Percentiles rank a stretch among this genome's conserved stretches.
phyloP scores from a whole-genome alignment of 2,329 filamentous ascomycete species.

The Neoscytalidium dimidiatum region DNA sequence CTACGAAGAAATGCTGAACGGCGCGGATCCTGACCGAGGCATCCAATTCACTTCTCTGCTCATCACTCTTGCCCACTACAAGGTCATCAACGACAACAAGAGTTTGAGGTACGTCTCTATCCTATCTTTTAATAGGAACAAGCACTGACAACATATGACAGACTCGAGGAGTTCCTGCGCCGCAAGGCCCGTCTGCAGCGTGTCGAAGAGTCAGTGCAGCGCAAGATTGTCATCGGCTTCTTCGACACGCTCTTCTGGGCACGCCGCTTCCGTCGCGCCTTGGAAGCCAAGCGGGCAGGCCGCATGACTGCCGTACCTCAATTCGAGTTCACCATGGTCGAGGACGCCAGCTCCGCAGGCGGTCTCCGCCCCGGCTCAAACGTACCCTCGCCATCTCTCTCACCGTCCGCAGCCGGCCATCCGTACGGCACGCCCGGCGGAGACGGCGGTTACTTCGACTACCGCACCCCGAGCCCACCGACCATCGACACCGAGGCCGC shows the following conservation, averaged over 20 bases:
- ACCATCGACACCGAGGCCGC: conserved; percentile 9
- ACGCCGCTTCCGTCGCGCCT: conserved; percentile 74
- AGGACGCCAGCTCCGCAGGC: conserved; percentile 61
- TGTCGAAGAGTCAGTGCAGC: conserved; percentile 90
- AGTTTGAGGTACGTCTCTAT: conserved; percentile 67
- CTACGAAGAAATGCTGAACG: conserved; percentile 94
- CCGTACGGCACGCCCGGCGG: background rate
- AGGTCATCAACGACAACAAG: conserved; percentile 97
- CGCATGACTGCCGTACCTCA: conserved; percentile 78
- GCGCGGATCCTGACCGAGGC: conserved; percentile 83
- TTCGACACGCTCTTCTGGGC: conserved; percentile 94
- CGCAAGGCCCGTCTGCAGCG: conserved; percentile 87
- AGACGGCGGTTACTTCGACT: conserved; percentile 6
- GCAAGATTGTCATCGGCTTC: conserved; percentile 89
- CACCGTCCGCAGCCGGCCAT: conserved; percentile 16
- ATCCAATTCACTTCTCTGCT: conserved; percentile 90
- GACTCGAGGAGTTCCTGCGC: conserved; percentile 90
- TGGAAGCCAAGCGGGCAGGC: conserved; percentile 70
- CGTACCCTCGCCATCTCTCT: conserved; percentile 31
- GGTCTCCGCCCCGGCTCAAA: conserved; percentile 24
- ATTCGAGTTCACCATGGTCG: conserved; percentile 69
- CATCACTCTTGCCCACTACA: conserved; percentile 97
- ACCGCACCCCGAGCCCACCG: background rate
- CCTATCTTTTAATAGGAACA: background rate
- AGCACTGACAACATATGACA: conserved; percentile 33